These are phyloP conservation scores for Ogataea neopini DNA, from an alignment of 805 yeast genomes.

Conservation along the genomic window DNA sequence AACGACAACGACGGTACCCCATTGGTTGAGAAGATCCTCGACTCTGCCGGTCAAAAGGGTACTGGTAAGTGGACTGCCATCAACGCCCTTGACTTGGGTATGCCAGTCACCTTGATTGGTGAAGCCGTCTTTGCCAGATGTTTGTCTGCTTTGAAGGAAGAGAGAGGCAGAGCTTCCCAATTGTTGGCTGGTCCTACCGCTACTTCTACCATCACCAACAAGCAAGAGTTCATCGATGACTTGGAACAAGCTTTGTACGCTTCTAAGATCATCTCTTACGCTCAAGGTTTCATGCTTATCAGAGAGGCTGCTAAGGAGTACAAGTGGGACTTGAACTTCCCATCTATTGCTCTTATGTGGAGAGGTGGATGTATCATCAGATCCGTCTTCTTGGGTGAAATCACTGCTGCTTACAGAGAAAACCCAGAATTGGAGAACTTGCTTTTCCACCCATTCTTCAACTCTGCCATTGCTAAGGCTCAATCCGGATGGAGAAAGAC, in stretches of 20 bases:
- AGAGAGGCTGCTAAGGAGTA: slow-evolving; percentile 97
- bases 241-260: slow-evolving; percentile 98
- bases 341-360: slow-evolving; percentile 99
- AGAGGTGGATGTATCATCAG: slow-evolving; percentile 99
- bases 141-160: slow-evolving; percentile 87
- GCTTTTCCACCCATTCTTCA: slow-evolving; percentile 93
- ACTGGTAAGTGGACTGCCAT: slow-evolving; percentile 99
- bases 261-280: slow-evolving; percentile 96
- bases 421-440: slow-evolving; percentile 93
- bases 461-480: slow-evolving; percentile 87
- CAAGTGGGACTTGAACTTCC: slow-evolving; percentile 96
- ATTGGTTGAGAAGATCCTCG: slow-evolving; percentile 93
- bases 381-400: slow-evolving; percentile 96
- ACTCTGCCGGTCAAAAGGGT: slow-evolving; percentile 98
- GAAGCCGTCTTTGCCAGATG: slow-evolving; percentile 98
- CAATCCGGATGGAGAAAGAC: slow-evolving; percentile 95
- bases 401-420: slow-evolving; percentile 93
- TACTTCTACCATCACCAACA: slow-evolving; percentile 68
- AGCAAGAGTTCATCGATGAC: slow-evolving; percentile 81
- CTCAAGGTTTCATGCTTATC: slow-evolving; percentile 99
- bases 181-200: slow-evolving; percentile 76
- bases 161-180: slow-evolving; percentile 85
- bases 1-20: slow-evolving; percentile 91
- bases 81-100: slow-evolving; percentile 95
- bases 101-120: slow-evolving; percentile 97